Evolutionary conservation across 331 rosid genomes (phyloP).

Genomic region (Pyracantha coccinea): DNA sequence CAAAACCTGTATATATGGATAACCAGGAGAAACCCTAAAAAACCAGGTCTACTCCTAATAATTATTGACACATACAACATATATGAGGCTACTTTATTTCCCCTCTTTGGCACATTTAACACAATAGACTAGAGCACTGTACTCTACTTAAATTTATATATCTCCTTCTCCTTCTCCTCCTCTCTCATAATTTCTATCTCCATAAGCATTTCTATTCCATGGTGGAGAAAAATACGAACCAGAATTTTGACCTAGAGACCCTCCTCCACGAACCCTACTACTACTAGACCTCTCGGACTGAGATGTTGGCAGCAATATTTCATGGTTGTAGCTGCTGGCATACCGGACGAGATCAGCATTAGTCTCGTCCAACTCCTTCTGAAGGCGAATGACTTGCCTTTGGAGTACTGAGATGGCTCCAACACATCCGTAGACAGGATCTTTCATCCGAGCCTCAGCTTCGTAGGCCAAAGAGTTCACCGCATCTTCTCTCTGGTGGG

Average conservation of each 20-base stretch:
- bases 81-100: neutral
- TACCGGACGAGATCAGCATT: conserved; percentile 68
- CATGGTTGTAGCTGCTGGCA: conserved; percentile 19
- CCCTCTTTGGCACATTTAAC: neutral
- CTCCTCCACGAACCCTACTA: conserved; percentile 23
- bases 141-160: neutral
- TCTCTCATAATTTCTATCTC: neutral
- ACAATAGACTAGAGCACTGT: neutral
- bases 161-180: neutral
- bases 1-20: too few relatives aligned
- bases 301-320: neutral
- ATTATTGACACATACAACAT: too few relatives aligned
- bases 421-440: conserved; percentile 90
- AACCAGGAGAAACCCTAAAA: too few relatives aligned
- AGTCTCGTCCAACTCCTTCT: conserved; percentile 81
- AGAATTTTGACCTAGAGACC: conserved; percentile 33
- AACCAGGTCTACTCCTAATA: too few relatives aligned
- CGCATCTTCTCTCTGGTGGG: conserved; percentile 86
- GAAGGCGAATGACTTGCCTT: conserved; percentile 74
- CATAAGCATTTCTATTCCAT: conserved; percentile 30
- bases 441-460: conserved; percentile 82
- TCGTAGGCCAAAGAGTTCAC: conserved; percentile 91
- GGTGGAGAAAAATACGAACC: conserved; percentile 41
- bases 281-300: conserved; percentile 8
- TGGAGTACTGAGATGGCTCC: conserved; percentile 89